phyloP scores from a whole-genome alignment of 371 early-diverging fungal genomes.

The Batrachochytrium dendrobatidis region DNA sequence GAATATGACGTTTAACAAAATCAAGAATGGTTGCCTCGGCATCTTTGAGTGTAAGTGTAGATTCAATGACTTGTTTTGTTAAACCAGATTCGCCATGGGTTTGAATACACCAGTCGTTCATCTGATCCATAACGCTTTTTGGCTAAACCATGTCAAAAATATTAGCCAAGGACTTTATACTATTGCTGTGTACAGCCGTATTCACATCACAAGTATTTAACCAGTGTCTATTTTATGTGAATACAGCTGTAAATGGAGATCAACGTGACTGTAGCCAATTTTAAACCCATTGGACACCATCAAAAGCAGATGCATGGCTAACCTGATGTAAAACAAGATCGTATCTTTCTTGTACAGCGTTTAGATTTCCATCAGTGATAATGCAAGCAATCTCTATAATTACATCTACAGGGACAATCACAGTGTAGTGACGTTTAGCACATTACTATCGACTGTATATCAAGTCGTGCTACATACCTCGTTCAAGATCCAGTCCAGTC shows the following conservation, averaged over 20 bases:
- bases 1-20: constrained; percentile 65
- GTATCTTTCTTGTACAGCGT: constrained; percentile 57
- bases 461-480: constrained; percentile 22
- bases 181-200: background rate
- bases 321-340: constrained; percentile 75
- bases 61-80: constrained; percentile 68
- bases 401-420: constrained; percentile 20
- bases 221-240: too few relatives aligned
- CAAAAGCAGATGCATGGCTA: too few relatives aligned
- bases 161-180: too few relatives aligned
- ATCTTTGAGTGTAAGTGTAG: constrained; percentile 54
- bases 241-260: too few relatives aligned
- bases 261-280: too few relatives aligned
- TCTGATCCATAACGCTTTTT: constrained; percentile 67
- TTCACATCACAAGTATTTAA: background rate
- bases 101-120: constrained; percentile 86
- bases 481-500: constrained; percentile 59
- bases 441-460: background rate
- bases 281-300: too few relatives aligned
- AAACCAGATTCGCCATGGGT: constrained; percentile 87
- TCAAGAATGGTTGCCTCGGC: constrained; percentile 66
- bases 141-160: too few relatives aligned
- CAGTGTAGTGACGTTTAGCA: background rate
- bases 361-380: constrained; percentile 78
- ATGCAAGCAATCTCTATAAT: constrained; percentile 86